phyloP scores from a whole-genome alignment of 352 stramenopile species.

The Peronospora farinosa region DNA sequence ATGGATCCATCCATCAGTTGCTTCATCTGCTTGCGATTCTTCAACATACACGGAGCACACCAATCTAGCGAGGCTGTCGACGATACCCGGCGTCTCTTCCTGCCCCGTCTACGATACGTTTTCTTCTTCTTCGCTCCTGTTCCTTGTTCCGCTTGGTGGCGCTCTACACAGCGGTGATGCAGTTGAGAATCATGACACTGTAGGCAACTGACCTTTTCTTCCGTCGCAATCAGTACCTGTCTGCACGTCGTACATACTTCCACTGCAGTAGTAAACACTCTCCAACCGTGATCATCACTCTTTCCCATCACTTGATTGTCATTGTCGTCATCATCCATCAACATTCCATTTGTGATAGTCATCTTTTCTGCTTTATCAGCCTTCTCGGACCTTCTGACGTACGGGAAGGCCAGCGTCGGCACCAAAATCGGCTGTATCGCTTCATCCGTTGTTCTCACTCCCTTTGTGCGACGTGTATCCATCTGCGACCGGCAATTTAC shows the following conservation, averaged over 20 bases:
- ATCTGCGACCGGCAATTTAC: constrained; percentile 13
- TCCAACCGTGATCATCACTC: constrained; percentile 19
- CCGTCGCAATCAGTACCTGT: constrained; percentile 40
- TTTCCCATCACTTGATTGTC: constrained; percentile 4
- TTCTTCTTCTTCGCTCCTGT: constrained; percentile 11
- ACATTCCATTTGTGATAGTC: constrained; percentile 1
- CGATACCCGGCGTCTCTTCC: constrained; percentile 23
- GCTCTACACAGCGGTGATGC: constrained; percentile 33
- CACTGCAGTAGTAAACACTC: constrained; percentile 35
- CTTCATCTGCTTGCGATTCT: constrained; percentile 10
- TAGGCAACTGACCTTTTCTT: constrained; percentile 28
- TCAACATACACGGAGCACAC: constrained; percentile 20
- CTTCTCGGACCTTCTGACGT: constrained; percentile 7
- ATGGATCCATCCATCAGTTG: constrained; percentile 22
- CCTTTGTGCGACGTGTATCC: constrained; percentile 1
- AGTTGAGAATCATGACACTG: constrained; percentile 27
- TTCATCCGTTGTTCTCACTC: not conserved
- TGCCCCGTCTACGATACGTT: constrained; percentile 11
- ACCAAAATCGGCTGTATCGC: constrained; percentile 18
- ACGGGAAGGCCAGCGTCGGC: constrained; percentile 26
- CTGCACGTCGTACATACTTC: constrained; percentile 53
- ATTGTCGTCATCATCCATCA: not conserved
- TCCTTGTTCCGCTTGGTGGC: constrained; percentile 2
- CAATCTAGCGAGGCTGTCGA: constrained; percentile 13
- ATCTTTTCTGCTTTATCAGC: constrained; percentile 3